Evolutionary conservation across 805 yeast species (phyloP), one percentile per base, ranked within the genome.

Genomic region (Metschnikowia peoriensis): DNA sequence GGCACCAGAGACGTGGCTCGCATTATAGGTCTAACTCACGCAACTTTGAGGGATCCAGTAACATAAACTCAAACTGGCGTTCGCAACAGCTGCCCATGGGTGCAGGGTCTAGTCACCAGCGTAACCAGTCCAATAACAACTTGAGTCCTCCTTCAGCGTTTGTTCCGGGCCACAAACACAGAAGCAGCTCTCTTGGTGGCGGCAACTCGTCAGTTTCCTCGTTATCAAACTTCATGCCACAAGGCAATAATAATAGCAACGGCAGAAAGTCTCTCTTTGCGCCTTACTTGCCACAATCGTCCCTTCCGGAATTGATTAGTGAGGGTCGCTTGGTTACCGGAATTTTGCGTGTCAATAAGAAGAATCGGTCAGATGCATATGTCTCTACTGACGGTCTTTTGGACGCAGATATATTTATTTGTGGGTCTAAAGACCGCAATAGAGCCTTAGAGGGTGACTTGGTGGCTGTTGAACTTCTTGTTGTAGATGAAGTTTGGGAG

Each of bases 361-460:
- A 94, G 70, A 94, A 94, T 68, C 80, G 99, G 62, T 90, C 97
- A 1, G 98, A 94, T 71, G 99, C 99, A 0, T 94, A 96, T 71
- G 98, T 94, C n/a, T 84, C 97, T 7, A 93, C 98, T 0, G 97
- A 92, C 67, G 97, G 97, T 1, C 80, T 92, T 34, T 79, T 94
- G 57, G 99, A 94, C 70, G 96, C 99, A 0, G 99, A 94, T 69
- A 90, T 94, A 55, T 94, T 91, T 66, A 94, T 94, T 59, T 94
- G 98, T 75, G 99, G 99, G 10, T 92, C 98, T 10, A 94, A 94
- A 68, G 99, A 94, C 71, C 88, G 99, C 68, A 94, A 94, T 70
- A 85, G 99, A 67, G 98, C 99, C 1, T 75, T 94, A 50, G 99
- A 94, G 70, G 97, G 97, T 52, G 99, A 94, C 68, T 74, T 90